Conservation (phyloP, 202 grass and related monocot species). For the Setaria viridis region DNA sequence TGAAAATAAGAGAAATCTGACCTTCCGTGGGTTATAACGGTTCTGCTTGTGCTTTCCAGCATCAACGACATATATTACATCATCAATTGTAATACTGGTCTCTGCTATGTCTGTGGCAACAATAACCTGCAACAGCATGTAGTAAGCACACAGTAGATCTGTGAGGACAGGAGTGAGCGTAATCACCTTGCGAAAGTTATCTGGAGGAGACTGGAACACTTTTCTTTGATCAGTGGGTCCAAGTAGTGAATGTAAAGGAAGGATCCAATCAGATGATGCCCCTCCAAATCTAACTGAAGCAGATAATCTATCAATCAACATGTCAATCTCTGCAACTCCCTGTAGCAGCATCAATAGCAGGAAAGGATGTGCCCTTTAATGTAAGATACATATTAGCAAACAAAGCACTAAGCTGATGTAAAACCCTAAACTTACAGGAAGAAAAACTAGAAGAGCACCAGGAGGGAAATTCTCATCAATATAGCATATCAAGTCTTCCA, state of each 20-base stretch:
- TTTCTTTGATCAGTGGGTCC: slow-evolving; percentile 89
- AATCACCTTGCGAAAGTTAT: slow-evolving; percentile 86
- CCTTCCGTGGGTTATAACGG: slow-evolving; percentile 95
- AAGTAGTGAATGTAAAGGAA: slow-evolving; percentile 96
- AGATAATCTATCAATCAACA: slow-evolving; percentile 93
- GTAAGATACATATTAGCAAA: slow-evolving; percentile 36
- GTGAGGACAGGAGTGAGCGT: neutral
- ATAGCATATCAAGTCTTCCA: slow-evolving; percentile 98
- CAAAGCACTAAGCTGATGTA: slow-evolving; percentile 38
- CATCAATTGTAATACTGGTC: slow-evolving; percentile 99
- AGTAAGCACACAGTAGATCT: slow-evolving; percentile 24
- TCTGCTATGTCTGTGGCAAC: slow-evolving; percentile 98
- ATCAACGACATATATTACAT: slow-evolving; percentile 96
- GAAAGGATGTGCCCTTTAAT: slow-evolving; percentile 24
- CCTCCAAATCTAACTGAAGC: slow-evolving; percentile 85
- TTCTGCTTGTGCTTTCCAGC: slow-evolving; percentile 98
- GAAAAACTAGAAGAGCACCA: slow-evolving; percentile 93
- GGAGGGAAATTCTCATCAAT: slow-evolving; percentile 79
- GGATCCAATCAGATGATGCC: slow-evolving; percentile 89
- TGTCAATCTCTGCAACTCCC: slow-evolving; percentile 98
- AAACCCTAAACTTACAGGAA: slow-evolving; percentile 74
- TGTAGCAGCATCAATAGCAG: slow-evolving; percentile 50
- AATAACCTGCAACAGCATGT: slow-evolving; percentile 79
- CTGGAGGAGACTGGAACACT: slow-evolving; percentile 86
- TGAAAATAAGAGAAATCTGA: slow-evolving; percentile 40